Evolutionary conservation across 2,329 filamentous ascomycete species (phyloP).

Genomic region (Fusarium sp.): DNA sequence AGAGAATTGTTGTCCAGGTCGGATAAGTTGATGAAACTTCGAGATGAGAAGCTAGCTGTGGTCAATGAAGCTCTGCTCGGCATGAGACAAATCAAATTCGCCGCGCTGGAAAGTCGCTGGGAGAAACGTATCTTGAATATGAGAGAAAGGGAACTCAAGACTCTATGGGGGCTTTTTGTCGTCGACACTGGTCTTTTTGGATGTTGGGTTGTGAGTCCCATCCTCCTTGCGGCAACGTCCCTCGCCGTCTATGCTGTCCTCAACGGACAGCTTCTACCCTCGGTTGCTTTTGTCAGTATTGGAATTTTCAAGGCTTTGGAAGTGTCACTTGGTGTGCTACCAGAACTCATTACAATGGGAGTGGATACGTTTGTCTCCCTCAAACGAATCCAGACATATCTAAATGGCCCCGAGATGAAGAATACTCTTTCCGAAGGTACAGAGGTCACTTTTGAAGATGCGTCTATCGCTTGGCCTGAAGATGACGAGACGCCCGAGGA

Average conservation of each 20-base stretch:
- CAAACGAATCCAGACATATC: conserved; percentile 78
- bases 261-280: conserved; percentile 74
- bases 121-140: conserved; percentile 73
- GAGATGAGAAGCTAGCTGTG: conserved; percentile 81
- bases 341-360: conserved; percentile 77
- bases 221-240: conserved; percentile 78
- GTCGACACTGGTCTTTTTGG: conserved; percentile 73
- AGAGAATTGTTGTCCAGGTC: conserved; percentile 75
- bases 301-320: conserved; percentile 82
- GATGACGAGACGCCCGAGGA: conserved; percentile 70
- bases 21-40: conserved; percentile 78
- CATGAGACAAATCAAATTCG: conserved; percentile 88
- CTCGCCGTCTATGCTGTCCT: conserved; percentile 76
- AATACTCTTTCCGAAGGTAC: conserved; percentile 67
- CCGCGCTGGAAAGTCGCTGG: conserved; percentile 81
- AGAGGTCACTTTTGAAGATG: conserved; percentile 74
- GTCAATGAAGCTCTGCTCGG: conserved; percentile 83
- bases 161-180: conserved; percentile 75
- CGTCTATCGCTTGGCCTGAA: conserved; percentile 80
- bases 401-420: conserved; percentile 74
- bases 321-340: conserved; percentile 76
- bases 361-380: conserved; percentile 82
- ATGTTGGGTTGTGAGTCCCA: conserved; percentile 80
- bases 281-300: conserved; percentile 83
- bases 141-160: conserved; percentile 75